A percentile compares a stretch with the other conserved stretches of the same genome.
These are phyloP conservation scores for Fusarium floridanum DNA, from an alignment of 2,329 filamentous ascomycete species.

Conservation along the genomic window DNA sequence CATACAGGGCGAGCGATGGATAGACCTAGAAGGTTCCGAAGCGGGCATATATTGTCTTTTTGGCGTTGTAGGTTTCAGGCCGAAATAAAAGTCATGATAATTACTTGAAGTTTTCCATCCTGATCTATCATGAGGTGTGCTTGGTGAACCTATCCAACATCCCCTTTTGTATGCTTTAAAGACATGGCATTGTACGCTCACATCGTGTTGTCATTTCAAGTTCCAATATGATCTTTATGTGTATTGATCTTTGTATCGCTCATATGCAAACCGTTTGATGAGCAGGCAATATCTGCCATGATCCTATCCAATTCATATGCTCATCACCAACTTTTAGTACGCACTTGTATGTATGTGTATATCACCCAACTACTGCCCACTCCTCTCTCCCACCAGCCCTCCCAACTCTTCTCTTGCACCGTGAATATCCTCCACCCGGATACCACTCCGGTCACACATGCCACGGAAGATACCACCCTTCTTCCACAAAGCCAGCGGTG, in stretches of 20 bases:
- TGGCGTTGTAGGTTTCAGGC: conserved; percentile 30
- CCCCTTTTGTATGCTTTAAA: not conserved
- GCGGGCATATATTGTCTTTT: conserved; percentile 22
- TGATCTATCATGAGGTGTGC: not conserved
- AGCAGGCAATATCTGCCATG: not conserved
- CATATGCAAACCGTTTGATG: not conserved
- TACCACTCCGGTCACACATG: conserved; percentile 92
- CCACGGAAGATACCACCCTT: conserved; percentile 83
- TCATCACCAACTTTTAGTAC: not conserved
- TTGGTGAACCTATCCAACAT: not conserved
- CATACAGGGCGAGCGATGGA: conserved; percentile 13
- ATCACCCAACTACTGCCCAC: conserved; percentile 9
- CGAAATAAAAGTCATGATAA: conserved; percentile 15
- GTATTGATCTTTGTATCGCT: not conserved
- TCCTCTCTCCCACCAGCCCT: conserved; percentile 17
- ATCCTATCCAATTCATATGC: conserved; percentile 9
- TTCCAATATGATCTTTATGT: not conserved
- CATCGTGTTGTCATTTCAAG: not conserved
- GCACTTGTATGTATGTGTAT: not conserved
- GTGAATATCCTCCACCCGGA: conserved; percentile 69
- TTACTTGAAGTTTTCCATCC: not conserved
- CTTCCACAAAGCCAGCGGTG: conserved; percentile 80
- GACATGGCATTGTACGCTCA: not conserved
- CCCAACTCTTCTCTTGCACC: conserved; percentile 56
- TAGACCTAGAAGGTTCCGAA: conserved; percentile 31